Evolutionary conservation across 1,284 basidiomycete species (phyloP), one percentile per base, ranked within the genome.

Genomic region (Farysia itapuensis): DNA sequence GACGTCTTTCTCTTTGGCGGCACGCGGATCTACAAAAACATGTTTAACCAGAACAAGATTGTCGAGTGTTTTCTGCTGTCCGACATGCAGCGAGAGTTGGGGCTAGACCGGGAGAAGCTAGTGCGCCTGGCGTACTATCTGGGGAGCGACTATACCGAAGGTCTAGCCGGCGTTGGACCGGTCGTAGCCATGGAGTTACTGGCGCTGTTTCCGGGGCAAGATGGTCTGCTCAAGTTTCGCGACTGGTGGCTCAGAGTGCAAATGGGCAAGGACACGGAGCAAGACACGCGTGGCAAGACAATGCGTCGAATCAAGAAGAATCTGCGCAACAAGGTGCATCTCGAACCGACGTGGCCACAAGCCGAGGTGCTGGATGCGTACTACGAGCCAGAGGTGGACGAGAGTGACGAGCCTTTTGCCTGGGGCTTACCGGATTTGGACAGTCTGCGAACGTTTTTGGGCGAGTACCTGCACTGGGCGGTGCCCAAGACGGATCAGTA

Each of bases 41-140:
- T 99, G 88, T 99, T 99, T 81, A 97, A 97, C 78, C 91, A 97
- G 79, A 89, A 89, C 50, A 97, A 96, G 81, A 95, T 90, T 8
- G 94, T 97, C 47, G 94, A 98, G 78, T 93, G 91, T 73, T 98
- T 95, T 79, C 79, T 95, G 25, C 80, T 86, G 5, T 79, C 84
- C 1, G 95, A 99, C 75, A 82, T 98, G 42, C 82, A 84, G 39
- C 84, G 92, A 31, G 95, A 98, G 77, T 81, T 98, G 5, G 88
- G 90, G 1, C 81, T 99, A 13, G 87, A 89, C 43, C 83, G 91
- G 21, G 88, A 89, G 64, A 87, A 88, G 25, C 84, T 99, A 24
- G 84, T 98, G 38, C 84, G 87, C 25, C 80, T 99, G 18, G 92
- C 94, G 2, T 95, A 95, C 77, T 82, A 98, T 16, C 82, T 98